phyloP scores from a whole-genome alignment of 2,329 filamentous ascomycete genomes.

The Calonectria hongkongensis region DNA sequence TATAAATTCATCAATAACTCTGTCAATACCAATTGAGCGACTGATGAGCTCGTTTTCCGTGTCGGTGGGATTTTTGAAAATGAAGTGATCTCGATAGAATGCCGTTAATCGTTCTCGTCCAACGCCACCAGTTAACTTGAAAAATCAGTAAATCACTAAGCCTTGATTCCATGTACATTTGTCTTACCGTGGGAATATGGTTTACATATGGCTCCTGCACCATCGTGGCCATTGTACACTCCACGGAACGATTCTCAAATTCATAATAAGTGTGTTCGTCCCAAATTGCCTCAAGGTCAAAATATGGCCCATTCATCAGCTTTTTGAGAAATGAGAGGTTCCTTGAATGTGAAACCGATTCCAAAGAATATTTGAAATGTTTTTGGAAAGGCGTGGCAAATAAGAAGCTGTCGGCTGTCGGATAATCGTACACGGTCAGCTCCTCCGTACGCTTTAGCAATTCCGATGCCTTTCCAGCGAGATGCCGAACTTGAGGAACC shows the following conservation, averaged over 20 bases:
- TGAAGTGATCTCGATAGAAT: slow-evolving; percentile 85
- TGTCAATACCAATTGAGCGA: slow-evolving; percentile 82
- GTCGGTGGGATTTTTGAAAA: slow-evolving; percentile 82
- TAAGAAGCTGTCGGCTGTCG: slow-evolving; percentile 56
- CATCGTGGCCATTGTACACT: slow-evolving; percentile 87
- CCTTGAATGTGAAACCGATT: slow-evolving; percentile 79
- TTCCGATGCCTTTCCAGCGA: slow-evolving; percentile 36
- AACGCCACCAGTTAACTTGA: slow-evolving; percentile 78
- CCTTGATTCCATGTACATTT: neutral
- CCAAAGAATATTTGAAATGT: slow-evolving; percentile 70
- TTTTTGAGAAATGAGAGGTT: slow-evolving; percentile 79
- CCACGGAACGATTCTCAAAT: slow-evolving; percentile 80
- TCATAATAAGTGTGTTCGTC: slow-evolving; percentile 84
- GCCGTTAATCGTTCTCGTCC: slow-evolving; percentile 76
- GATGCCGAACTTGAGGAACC: slow-evolving; percentile 40
- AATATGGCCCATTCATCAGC: slow-evolving; percentile 77
- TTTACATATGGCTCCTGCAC: slow-evolving; percentile 87
- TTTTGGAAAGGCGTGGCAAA: slow-evolving; percentile 70
- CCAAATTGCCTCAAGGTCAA: slow-evolving; percentile 86
- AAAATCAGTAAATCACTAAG: neutral
- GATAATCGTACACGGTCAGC: slow-evolving; percentile 63
- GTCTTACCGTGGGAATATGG: slow-evolving; percentile 79
- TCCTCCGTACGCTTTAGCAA: neutral
- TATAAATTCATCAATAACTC: slow-evolving; percentile 83
- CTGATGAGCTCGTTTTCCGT: slow-evolving; percentile 81